These are phyloP conservation scores for Dimargaris cristalligena DNA, from an alignment of 192 early-diverging fungal species.

Conservation along the genomic window DNA sequence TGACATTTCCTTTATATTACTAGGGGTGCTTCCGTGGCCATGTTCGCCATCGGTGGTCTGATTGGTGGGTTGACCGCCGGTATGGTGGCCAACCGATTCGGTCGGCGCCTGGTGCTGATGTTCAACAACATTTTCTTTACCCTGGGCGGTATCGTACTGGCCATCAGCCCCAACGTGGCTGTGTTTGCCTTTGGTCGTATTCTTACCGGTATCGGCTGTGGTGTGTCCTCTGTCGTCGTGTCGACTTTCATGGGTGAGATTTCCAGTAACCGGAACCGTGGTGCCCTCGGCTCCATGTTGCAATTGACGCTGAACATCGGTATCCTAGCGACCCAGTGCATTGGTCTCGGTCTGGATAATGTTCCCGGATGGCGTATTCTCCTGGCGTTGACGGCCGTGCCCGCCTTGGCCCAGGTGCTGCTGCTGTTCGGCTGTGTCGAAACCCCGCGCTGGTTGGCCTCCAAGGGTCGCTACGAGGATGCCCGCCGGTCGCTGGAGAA, in stretches of 20 bases:
- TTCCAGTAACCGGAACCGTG: slow-evolving; percentile 25
- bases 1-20: no score
- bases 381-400: slow-evolving; percentile 25
- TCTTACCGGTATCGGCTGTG: slow-evolving; percentile 36
- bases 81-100: slow-evolving; percentile 35
- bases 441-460: slow-evolving; percentile 53
- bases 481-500: slow-evolving; percentile 31
- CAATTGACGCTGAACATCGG: slow-evolving; percentile 40
- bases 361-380: slow-evolving; percentile 29
- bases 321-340: slow-evolving; percentile 30
- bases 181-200: slow-evolving; percentile 30
- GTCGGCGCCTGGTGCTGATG: slow-evolving; percentile 42
- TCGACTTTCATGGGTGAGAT: slow-evolving; percentile 40
- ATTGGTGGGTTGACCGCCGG: slow-evolving; percentile 46
- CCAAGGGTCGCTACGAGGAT: slow-evolving; percentile 41
- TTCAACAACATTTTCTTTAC: slow-evolving; percentile 32
- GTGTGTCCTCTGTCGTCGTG: slow-evolving; percentile 33
- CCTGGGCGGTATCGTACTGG: slow-evolving; percentile 24
- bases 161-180: slow-evolving; percentile 16
- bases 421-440: slow-evolving; percentile 60
- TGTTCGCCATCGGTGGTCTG: slow-evolving; percentile 46
- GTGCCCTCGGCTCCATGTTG: slow-evolving; percentile 30
- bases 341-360: slow-evolving; percentile 24
- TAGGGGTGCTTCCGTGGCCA: slow-evolving; percentile 38
- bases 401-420: slow-evolving; percentile 20